These are phyloP conservation scores for Penicillium hordei DNA, from an alignment of 2,329 filamentous ascomycete species.

Conservation along the genomic window DNA sequence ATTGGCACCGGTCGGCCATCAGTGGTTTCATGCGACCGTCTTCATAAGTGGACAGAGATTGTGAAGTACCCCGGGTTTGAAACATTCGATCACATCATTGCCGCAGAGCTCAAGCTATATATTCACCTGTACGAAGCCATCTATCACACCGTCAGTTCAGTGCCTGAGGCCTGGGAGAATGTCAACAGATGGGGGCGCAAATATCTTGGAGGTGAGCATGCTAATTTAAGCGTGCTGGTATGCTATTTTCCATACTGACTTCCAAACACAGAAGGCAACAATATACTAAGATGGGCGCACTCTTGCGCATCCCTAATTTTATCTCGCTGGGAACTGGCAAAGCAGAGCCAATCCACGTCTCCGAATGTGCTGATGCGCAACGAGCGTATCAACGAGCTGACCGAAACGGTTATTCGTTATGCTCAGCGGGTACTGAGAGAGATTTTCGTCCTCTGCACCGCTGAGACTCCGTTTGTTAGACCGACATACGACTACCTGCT, in stretches of 20 bases:
- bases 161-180: conserved; percentile 6
- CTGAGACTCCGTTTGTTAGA: conserved; percentile 4
- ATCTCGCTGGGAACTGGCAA: conserved; percentile 11
- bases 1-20: conserved; percentile 12
- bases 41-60: conserved; percentile 5
- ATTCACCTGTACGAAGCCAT: conserved; percentile 8
- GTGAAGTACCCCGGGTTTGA: conserved; percentile 8
- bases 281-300: conserved; percentile 1
- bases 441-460: conserved; percentile 1
- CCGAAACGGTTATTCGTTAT: conserved; percentile 5
- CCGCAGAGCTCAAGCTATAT: conserved; percentile 12
- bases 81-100: conserved; percentile 5
- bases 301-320: conserved; percentile 8
- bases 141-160: neutral
- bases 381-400: neutral
- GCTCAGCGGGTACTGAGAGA: conserved; percentile 6
- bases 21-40: conserved; percentile 5
- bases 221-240: neutral
- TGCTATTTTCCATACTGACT: neutral
- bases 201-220: conserved; percentile 1
- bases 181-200: conserved; percentile 4
- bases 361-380: neutral
- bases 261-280: neutral
- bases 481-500: conserved; percentile 11
- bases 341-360: neutral